A percentile compares a stretch with the other conserved stretches of the same genome.
Evolutionary conservation across 73 alveolate genomes (phyloP).

Genomic region (Symbiodinium natans): DNA sequence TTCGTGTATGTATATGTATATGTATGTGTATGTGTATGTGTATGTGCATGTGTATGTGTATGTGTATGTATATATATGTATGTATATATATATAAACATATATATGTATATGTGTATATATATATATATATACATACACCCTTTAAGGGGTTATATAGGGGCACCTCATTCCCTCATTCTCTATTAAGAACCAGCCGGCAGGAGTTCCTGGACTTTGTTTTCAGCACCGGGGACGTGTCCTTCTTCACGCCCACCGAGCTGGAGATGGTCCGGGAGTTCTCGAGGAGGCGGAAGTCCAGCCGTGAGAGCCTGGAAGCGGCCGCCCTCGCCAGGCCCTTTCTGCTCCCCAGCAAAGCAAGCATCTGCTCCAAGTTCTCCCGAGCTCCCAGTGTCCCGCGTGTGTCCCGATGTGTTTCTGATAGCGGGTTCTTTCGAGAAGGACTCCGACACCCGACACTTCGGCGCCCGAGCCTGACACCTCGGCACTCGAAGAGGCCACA

Average conservation of each 20-base stretch:
- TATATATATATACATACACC: too few species aligned
- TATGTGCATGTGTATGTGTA: too few species aligned
- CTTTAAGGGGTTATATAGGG: too few species aligned
- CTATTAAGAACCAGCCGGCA: conserved; percentile 68
- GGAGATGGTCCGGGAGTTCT: conserved; percentile 51
- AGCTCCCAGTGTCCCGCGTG: neutral
- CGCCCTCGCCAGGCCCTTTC: neutral
- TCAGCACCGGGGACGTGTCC: conserved; percentile 63
- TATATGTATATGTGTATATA: too few species aligned
- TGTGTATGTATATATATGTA: too few species aligned
- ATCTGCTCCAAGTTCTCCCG: neutral
- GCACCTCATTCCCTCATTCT: too few species aligned
- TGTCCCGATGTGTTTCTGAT: neutral
- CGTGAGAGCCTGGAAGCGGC: neutral
- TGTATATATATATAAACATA: too few species aligned
- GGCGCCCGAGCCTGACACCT: too few species aligned
- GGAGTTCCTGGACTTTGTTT: conserved; percentile 75
- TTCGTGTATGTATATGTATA: too few species aligned
- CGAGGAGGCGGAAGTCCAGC: neutral
- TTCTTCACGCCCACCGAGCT: conserved; percentile 56
- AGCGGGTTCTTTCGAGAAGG: neutral
- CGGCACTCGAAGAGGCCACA: too few species aligned
- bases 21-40: too few species aligned
- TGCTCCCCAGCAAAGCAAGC: neutral
- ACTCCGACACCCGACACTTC: neutral